Percentiles rank a stretch among this genome's conserved stretches.
Conservation (phyloP, 2,329 filamentous ascomycete species). For the Hyphodiscus sp. region DNA sequence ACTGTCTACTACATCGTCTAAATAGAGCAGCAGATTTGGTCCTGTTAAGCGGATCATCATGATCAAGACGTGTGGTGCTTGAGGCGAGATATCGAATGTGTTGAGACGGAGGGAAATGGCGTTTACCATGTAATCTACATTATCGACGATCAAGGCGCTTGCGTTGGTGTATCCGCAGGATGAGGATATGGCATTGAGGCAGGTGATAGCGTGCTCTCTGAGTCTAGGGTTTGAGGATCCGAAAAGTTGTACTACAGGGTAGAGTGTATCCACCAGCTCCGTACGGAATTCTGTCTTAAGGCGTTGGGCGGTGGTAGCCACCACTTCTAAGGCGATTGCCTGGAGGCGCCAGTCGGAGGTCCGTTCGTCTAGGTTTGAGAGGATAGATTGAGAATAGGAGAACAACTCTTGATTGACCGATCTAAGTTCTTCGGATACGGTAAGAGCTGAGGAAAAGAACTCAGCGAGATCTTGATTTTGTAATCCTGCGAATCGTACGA, state of each 20-base stretch:
- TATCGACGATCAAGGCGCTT: slow-evolving; percentile 75
- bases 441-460: slow-evolving; percentile 53
- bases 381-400: slow-evolving; percentile 55
- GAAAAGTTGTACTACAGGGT: slow-evolving; percentile 83
- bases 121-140: slow-evolving; percentile 95
- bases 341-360: slow-evolving; percentile 62
- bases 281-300: slow-evolving; percentile 64
- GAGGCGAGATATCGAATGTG: slow-evolving; percentile 84
- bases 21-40: slow-evolving; percentile 71
- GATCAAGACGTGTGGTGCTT: slow-evolving; percentile 79
- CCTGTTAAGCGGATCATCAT: slow-evolving; percentile 95
- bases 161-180: slow-evolving; percentile 70
- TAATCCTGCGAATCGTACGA: slow-evolving; percentile 53
- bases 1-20: slow-evolving; percentile 85
- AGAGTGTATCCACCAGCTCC: slow-evolving; percentile 86
- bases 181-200: slow-evolving; percentile 71
- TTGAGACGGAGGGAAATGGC: slow-evolving; percentile 84
- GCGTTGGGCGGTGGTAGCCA: slow-evolving; percentile 67
- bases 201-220: slow-evolving; percentile 74
- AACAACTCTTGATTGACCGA: slow-evolving; percentile 52
- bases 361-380: slow-evolving; percentile 47
- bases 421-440: slow-evolving; percentile 35
- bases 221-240: slow-evolving; percentile 63
- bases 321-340: slow-evolving; percentile 73
- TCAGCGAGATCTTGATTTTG: slow-evolving; percentile 53